Conservation (phyloP, 2,329 filamentous ascomycete genomes). For the Colletotrichum tropicale region DNA sequence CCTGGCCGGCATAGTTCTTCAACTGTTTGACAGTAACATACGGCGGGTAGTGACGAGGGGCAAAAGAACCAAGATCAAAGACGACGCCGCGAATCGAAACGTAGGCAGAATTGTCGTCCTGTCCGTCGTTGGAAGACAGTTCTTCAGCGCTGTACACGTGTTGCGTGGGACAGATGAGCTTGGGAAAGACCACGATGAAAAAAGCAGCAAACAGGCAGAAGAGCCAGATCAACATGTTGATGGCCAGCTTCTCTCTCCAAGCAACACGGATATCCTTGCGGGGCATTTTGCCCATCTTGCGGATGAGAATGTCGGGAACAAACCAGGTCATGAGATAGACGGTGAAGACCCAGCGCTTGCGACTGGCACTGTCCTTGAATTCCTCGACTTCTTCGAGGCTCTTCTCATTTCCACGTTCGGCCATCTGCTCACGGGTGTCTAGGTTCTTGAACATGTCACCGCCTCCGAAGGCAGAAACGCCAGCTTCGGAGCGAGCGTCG, state of each 20-base stretch:
- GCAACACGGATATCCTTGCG: constrained; percentile 91
- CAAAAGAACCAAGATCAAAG: constrained; percentile 79
- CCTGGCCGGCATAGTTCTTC: constrained; percentile 82
- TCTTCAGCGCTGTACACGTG: constrained; percentile 84
- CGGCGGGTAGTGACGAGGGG: constrained; percentile 78
- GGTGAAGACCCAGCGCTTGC: constrained; percentile 88
- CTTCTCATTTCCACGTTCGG: constrained; percentile 92
- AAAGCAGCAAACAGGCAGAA: constrained; percentile 80
- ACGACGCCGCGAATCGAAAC: constrained; percentile 88
- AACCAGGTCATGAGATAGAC: constrained; percentile 87
- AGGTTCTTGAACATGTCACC: constrained; percentile 99
- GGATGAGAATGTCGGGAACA: constrained; percentile 83
- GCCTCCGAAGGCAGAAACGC: constrained; percentile 85
- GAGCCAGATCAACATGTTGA: constrained; percentile 97
- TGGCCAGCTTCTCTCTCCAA: constrained; percentile 97
- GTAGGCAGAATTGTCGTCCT: constrained; percentile 67
- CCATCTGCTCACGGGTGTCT: constrained; percentile 92
- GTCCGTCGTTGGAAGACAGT: constrained; percentile 75
- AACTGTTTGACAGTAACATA: constrained; percentile 64
- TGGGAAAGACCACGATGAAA: constrained; percentile 88
- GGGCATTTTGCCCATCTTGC: constrained; percentile 79
- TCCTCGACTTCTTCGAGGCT: constrained; percentile 91
- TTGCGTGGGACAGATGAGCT: constrained; percentile 89
- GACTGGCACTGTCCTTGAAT: constrained; percentile 74
- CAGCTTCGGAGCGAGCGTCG: constrained; percentile 89